Evolutionary conservation across 2,329 filamentous ascomycete genomes (phyloP), one percentile per base, ranked within the genome.

Genomic region (Thermothelomyces thermophilus): DNA sequence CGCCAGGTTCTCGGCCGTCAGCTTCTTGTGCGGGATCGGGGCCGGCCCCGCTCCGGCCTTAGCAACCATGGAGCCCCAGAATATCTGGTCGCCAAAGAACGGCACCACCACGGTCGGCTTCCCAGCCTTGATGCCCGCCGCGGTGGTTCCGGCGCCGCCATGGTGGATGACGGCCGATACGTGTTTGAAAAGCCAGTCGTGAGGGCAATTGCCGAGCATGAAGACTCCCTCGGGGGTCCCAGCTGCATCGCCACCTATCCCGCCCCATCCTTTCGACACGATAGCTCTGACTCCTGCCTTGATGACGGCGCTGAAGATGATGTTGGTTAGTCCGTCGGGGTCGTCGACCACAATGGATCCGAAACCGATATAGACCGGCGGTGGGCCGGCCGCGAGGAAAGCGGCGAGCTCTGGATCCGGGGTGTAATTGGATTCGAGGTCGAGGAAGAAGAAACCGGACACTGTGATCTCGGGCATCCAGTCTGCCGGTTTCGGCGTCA

Each of bases 221-320:
- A 87, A 88, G 1, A 94, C 81, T 3, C 82, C 80, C 2, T 89
- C 80, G 0, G 87, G 87, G n/a, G 89, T 68, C 1, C 77, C 77
- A 3, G 86, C 64, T 28, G 81, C 73, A 59, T 89, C 85, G 0
- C 80, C 84, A 26, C 88, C 89, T 7, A 95, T 73, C 0, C 88
- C 88, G 42, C 89, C 88, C 90, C 89, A 95, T 14, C 89, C 90
- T 62, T 91, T 90, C 0, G 87, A 91, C 1, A 95, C 84, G 1
- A 95, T 70, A 2, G 88, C 89, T 50, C 89, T 76, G n/a, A 87
- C 76, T 1, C 86, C 85, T 0, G 83, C 75, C 9, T 75, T 72
- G 45, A 73, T 70, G 2, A 90, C 73, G 1, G 87, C 86, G 13
- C 86, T 81, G 49, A 90, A 87, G 7, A 91, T 84, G 51, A 83